These are phyloP conservation scores for Ophiostoma populinum DNA, from an alignment of 2,329 filamentous ascomycete genomes.

Conservation along the genomic window DNA sequence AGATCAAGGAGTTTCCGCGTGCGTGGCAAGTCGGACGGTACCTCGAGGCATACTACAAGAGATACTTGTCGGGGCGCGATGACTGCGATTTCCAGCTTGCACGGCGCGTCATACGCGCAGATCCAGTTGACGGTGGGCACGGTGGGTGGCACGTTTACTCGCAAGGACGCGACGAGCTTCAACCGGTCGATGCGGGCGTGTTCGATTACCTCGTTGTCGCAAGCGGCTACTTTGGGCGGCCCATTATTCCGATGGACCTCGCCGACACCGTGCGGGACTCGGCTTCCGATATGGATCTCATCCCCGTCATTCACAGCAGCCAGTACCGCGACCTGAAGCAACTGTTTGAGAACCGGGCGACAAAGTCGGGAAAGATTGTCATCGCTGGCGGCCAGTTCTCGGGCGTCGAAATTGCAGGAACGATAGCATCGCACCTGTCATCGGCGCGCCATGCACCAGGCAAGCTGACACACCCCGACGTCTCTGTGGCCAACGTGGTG, in stretches of 20 bases:
- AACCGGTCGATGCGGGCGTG: slow-evolving; percentile 19
- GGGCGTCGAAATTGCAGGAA: slow-evolving; percentile 58
- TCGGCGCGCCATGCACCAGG: slow-evolving; percentile 36
- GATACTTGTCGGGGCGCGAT: slow-evolving; percentile 30
- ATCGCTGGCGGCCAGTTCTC: slow-evolving; percentile 73
- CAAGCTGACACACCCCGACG: slow-evolving; percentile 22
- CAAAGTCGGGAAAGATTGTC: slow-evolving; percentile 41
- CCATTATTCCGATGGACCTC: slow-evolving; percentile 27
- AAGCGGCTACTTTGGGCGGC: slow-evolving; percentile 59
- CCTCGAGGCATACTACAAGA: slow-evolving; percentile 43
- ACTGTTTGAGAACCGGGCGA: slow-evolving; percentile 20
- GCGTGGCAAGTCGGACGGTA: slow-evolving; percentile 66
- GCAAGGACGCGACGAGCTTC: slow-evolving; percentile 17
- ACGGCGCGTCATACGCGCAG: slow-evolving; percentile 25
- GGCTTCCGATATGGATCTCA: slow-evolving; percentile 20
- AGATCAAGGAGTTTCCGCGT: slow-evolving; percentile 45
- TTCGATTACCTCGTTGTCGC: slow-evolving; percentile 61
- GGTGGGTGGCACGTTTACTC: slow-evolving; percentile 23
- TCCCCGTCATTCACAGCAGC: slow-evolving; percentile 51
- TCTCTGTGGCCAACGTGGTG: slow-evolving; percentile 49
- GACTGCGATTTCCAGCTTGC: slow-evolving; percentile 29
- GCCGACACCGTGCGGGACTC: slow-evolving; percentile 14
- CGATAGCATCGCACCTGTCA: slow-evolving; percentile 55
- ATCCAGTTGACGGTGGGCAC: slow-evolving; percentile 14
- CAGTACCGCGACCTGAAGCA: slow-evolving; percentile 37